These are phyloP conservation scores for Drechslerella coelobrocha DNA, from an alignment of 2,329 filamentous ascomycete genomes.

Conservation along the genomic window DNA sequence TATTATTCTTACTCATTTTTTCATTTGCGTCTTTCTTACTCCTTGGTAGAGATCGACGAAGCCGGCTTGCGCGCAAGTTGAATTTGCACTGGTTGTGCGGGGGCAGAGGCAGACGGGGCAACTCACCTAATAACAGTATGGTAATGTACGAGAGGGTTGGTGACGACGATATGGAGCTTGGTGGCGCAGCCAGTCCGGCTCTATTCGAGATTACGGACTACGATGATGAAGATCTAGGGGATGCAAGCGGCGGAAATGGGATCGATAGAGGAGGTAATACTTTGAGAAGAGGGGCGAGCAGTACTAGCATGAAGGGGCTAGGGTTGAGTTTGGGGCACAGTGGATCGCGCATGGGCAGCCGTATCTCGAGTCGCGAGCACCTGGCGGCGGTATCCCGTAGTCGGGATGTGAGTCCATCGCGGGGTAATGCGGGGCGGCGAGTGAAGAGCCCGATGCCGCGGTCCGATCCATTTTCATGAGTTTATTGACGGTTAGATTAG, in stretches of 20 bases:
- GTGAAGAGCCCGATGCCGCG: conserved; percentile 49
- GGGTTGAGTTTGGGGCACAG: conserved; percentile 25
- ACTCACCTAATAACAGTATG: background rate
- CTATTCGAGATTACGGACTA: conserved; percentile 39
- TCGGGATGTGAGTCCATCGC: conserved; percentile 43
- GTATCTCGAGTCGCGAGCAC: conserved; percentile 45
- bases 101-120: conserved; percentile 20
- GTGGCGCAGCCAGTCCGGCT: conserved; percentile 8
- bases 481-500: background rate
- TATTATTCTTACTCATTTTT: conserved; percentile 69
- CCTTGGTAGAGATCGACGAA: conserved; percentile 74
- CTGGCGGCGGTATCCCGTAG: conserved; percentile 36
- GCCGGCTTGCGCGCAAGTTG: conserved; percentile 59
- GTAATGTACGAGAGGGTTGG: conserved; percentile 35
- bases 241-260: conserved; percentile 12
- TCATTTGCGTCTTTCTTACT: conserved; percentile 76
- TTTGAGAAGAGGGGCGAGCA: conserved; percentile 23
- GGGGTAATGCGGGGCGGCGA: conserved; percentile 37
- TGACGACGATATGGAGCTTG: conserved; percentile 32
- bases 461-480: conserved; percentile 35
- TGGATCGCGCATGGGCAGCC: conserved; percentile 41
- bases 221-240: conserved; percentile 24
- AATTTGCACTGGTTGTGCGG: conserved; percentile 32
- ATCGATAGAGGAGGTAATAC: conserved; percentile 18
- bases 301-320: conserved; percentile 21